These are phyloP conservation scores for Salix koriyanagi DNA, from an alignment of 345 rosid genomes.

Conservation along the genomic window DNA sequence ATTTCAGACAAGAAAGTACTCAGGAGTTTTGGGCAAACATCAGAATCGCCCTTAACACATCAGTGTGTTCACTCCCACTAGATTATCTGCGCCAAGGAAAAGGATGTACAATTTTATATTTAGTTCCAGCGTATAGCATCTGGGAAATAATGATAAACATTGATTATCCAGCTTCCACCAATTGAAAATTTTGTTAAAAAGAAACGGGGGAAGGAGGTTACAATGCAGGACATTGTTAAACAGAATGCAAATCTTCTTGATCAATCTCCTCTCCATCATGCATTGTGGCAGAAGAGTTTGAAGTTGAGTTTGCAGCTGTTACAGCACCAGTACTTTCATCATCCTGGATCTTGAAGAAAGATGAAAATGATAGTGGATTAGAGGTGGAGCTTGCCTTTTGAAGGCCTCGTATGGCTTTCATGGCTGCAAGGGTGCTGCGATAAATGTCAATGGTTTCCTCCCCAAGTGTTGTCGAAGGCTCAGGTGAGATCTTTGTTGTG, in stretches of 20 bases:
- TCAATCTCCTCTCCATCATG: constrained; percentile 41
- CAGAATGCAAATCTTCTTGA: constrained; percentile 46
- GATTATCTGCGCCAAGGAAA: neutral
- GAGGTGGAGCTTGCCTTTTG: constrained; percentile 85
- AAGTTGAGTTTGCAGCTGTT: constrained; percentile 64
- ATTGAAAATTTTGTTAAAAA: neutral
- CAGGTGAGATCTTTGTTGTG: constrained; percentile 28
- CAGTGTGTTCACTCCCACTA: neutral
- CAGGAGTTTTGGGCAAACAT: no score
- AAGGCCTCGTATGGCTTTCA: constrained; percentile 81
- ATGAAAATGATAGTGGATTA: constrained; percentile 70
- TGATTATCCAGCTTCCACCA: neutral
- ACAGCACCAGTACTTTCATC: constrained; percentile 58
- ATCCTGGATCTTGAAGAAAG: constrained; percentile 48
- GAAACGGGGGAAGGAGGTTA: neutral
- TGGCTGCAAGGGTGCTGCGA: constrained; percentile 89
- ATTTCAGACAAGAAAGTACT: no score
- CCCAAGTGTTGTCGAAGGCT: constrained; percentile 49
- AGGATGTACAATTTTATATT: neutral
- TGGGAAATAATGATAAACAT: neutral
- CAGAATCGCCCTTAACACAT: no score
- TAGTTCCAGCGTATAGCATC: neutral
- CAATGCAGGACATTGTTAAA: constrained; percentile 1
- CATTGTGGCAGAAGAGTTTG: constrained; percentile 38
- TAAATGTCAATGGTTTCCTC: constrained; percentile 64